These are phyloP conservation scores for Daldinia loculata DNA, from an alignment of 495 filamentous ascomycete genomes.

Conservation along the genomic window DNA sequence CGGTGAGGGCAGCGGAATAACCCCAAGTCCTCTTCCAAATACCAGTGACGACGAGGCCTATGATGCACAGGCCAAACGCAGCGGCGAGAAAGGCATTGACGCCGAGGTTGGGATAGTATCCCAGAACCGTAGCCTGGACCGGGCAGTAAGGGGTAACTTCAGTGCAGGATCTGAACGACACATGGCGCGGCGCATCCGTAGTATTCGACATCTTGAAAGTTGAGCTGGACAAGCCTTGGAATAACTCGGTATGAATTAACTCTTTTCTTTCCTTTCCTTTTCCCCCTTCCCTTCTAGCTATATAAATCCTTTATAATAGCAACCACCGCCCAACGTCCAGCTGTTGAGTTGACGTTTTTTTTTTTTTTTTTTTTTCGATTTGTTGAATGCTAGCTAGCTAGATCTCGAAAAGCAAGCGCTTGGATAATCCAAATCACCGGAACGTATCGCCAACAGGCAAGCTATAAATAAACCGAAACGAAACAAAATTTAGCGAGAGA, in stretches of 20 bases:
- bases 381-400: not conserved
- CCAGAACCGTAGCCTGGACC: conserved; percentile 68
- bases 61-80: conserved; percentile 60
- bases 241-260: not conserved
- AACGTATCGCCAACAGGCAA: not conserved
- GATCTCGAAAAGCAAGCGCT: conserved; percentile 20
- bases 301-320: not conserved
- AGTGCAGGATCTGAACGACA: conserved; percentile 56
- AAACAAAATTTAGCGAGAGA: conserved; percentile 12
- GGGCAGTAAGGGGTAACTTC: conserved; percentile 62
- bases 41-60: conserved; percentile 60
- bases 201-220: conserved; percentile 34
- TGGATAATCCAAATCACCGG: not conserved
- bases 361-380: not conserved
- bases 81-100: conserved; percentile 69
- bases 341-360: not conserved
- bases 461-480: not conserved
- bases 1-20: conserved; percentile 61
- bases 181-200: conserved; percentile 20
- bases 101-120: conserved; percentile 71
- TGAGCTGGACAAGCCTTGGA: not conserved
- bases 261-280: not conserved
- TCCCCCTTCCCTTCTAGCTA: not conserved
- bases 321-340: not conserved
- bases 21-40: conserved; percentile 69